Evolutionary conservation across 768 basidiomycete genomes (phyloP), one percentile per base, ranked within the genome.

Genomic region (Termitomyces sp.): DNA sequence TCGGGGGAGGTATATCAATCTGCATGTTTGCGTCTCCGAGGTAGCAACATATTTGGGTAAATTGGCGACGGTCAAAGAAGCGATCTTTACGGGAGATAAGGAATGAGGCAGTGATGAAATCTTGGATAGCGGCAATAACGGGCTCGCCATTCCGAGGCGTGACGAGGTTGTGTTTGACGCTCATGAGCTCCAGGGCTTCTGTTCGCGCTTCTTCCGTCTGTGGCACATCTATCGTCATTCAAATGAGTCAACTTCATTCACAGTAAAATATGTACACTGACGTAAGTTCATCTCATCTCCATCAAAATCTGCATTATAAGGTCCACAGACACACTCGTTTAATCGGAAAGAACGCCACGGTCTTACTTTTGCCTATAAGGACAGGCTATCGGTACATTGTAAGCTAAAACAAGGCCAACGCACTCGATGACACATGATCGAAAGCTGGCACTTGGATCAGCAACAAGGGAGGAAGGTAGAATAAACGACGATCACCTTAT

Each of bases 241-340:
- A 37, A 59, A 47, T 62, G 45, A 51, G 22, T 39, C 31, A 51
- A 60, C 37, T 48, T 28, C n/a, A 20, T 20, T 49, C 61, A 4
- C 39, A 37, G 31, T 24, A 18, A 52, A 28, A 29, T 37, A 15
- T 59, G 47, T 31, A 29, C 8, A 69, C 92, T 66, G 66, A 95
- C 96, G 97, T 66, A 99, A 77, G 73, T 99, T 99, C 97, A 99
- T 99, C 71, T 99, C 97, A 69, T 99, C 97, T 60, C 97, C 97
- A 69, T 99, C 97, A 63, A 99, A 99, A 78, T 99, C 97, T 50
- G 97, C 97, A 68, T 98, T 98, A 74, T 98, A 98, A 8, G 97
- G 97, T 48, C 92, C 94, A 73, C 97, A 99, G 9, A 98, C 97
- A 83, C 97, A 99, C 70, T 99, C 97, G 68, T 99, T 99, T 56